Base-by-base conservation (phyloP, 1,284 basidiomycete genomes). In the Fereydounia khargensis region DNA sequence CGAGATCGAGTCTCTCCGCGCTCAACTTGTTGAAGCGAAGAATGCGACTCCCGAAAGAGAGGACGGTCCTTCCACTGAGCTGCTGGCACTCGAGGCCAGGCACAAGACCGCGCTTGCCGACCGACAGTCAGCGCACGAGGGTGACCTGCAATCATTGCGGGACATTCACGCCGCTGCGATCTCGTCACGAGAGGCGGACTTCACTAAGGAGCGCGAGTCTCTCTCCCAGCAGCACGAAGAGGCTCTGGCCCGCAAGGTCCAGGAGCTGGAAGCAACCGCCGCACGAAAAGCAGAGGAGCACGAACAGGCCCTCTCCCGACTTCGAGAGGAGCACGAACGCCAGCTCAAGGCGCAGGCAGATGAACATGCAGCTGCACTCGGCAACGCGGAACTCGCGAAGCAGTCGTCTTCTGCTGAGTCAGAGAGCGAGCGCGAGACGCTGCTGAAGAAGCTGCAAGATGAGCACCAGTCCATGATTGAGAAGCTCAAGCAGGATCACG, bases 1-100 rank as follows among this genome's bases (percentile, higher is more conserved):
- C 35, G 65, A 68, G 38, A 62, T 92, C 32, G 86, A 88, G 54
- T 82, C 82, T 36, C 79, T 91, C 17, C 83, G 84, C 28, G 78
- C 79, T 35, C 83, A 84, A 70, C 83, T 87, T n/a, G n/a, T n/a
- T n/a, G n/a, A n/a, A n/a, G n/a, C n/a, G n/a, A n/a, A n/a, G n/a
- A n/a, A n/a, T n/a, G n/a, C n/a, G n/a, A n/a, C n/a, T n/a, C n/a
- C n/a, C n/a, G n/a, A n/a, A n/a, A n/a, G n/a, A n/a, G n/a, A n/a
- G n/a, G n/a, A n/a, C n/a, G n/a, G n/a, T n/a, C n/a, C n/a, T n/a
- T n/a, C n/a, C n/a, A n/a, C n/a, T n/a, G n/a, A n/a, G n/a, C n/a
- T n/a, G n/a, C n/a, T n/a, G n/a, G n/a, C n/a, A n/a, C n/a, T n/a
- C n/a, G n/a, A n/a, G n/a, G n/a, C n/a, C n/a, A n/a, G n/a, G n/a